Conservation (phyloP, 1,284 basidiomycete species). For the Termitomyces sp. region DNA sequence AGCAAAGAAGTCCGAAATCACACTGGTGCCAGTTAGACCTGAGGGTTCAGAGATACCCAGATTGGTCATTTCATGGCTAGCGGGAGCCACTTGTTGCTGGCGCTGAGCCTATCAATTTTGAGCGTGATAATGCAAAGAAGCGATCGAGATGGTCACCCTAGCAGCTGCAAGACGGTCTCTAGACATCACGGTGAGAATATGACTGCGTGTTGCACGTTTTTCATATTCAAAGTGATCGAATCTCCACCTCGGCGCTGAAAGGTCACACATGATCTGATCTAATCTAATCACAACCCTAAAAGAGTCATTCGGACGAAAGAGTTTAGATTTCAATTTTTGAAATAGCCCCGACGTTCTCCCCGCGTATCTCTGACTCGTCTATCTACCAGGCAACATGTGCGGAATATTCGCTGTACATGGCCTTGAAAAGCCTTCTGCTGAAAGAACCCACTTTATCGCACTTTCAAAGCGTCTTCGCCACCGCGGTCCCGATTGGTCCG, state of each 20-base stretch:
- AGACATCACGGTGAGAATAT: conserved; percentile 12
- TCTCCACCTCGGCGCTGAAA: neutral
- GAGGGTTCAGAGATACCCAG: conserved; percentile 15
- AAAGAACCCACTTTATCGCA: conserved; percentile 74
- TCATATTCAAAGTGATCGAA: neutral
- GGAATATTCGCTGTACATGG: conserved; percentile 86
- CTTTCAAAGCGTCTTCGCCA: conserved; percentile 88
- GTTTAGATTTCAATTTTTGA: conserved; percentile 13
- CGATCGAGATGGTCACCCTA: conserved; percentile 21
- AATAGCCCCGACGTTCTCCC: conserved; percentile 11
- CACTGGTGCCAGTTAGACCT: conserved; percentile 11
- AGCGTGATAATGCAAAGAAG: conserved; percentile 9
- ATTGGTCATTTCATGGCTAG: conserved; percentile 24
- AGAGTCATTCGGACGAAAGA: conserved; percentile 20
- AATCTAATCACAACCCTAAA: conserved; percentile 22
- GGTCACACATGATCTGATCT: conserved; percentile 1
- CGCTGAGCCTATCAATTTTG: conserved; percentile 16
- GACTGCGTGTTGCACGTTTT: conserved; percentile 6
- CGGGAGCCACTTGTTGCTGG: conserved; percentile 9
- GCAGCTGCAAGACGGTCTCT: conserved; percentile 31
- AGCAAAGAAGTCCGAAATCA: conserved; percentile 24
- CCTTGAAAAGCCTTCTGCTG: conserved; percentile 63
- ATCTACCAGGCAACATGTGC: conserved; percentile 57
- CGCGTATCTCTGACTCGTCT: conserved; percentile 9
- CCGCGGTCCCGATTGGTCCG: conserved; percentile 96